phyloP scores from a whole-genome alignment of 1,284 basidiomycete genomes.

The Lentinula novae-zelandiae region DNA sequence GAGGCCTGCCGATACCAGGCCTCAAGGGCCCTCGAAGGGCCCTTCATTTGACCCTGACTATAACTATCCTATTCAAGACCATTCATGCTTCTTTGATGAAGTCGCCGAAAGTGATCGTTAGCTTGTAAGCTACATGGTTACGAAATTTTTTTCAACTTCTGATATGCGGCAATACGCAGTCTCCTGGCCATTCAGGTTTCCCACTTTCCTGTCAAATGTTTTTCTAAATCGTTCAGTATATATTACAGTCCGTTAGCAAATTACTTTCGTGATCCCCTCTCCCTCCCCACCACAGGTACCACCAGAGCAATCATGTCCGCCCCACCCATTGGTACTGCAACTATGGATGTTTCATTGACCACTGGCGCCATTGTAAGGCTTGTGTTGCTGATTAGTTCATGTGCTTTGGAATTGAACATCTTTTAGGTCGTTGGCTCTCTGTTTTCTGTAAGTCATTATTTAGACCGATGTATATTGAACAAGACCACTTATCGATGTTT shows the following conservation, averaged over 20 bases:
- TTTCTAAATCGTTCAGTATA: background rate
- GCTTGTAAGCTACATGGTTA: background rate
- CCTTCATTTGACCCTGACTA: background rate
- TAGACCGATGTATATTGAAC: background rate
- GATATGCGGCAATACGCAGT: background rate
- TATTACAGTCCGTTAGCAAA: background rate
- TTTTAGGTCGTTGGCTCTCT: background rate
- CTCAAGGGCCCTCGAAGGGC: background rate
- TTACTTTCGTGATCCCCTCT: background rate
- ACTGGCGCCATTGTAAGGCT: slow-evolving; percentile 2
- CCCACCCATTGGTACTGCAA: background rate
- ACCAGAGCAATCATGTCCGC: background rate
- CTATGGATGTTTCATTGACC: background rate
- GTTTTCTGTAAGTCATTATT: background rate
- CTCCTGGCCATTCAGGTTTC: background rate
- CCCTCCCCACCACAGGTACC: background rate
- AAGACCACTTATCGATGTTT: background rate
- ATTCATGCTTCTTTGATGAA: background rate
- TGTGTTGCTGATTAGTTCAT: background rate
- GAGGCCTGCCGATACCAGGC: too few relatives aligned
- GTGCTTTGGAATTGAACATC: background rate
- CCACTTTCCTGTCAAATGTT: background rate
- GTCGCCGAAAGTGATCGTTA: background rate
- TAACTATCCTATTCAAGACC: background rate
- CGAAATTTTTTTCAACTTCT: background rate